These are phyloP conservation scores for Auricularia sp. DNA, from an alignment of 768 basidiomycete species.

Conservation along the genomic window DNA sequence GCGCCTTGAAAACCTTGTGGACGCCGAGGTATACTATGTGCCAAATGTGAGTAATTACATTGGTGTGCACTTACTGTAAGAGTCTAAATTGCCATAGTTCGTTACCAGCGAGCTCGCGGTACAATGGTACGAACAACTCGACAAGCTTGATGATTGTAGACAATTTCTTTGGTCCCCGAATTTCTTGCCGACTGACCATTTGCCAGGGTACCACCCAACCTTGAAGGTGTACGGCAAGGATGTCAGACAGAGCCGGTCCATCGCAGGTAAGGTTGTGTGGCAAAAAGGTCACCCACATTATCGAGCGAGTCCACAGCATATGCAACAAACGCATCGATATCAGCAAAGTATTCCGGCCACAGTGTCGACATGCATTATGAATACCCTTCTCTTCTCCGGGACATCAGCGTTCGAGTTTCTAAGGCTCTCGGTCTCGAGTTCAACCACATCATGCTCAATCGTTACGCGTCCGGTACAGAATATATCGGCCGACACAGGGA, in stretches of 20 bases:
- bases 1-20: slow-evolving; percentile 7
- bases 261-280: slow-evolving; percentile 13
- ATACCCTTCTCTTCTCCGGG: slow-evolving; percentile 22
- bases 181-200: background rate
- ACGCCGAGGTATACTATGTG: slow-evolving; percentile 16
- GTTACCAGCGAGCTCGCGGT: slow-evolving; percentile 16
- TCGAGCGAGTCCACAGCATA: slow-evolving; percentile 18
- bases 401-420: slow-evolving; percentile 23
- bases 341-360: slow-evolving; percentile 27
- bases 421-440: slow-evolving; percentile 22
- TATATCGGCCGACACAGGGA: slow-evolving; percentile 21
- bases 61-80: background rate
- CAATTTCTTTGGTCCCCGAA: background rate
- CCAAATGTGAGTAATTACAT: slow-evolving; percentile 8
- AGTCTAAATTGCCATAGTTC: slow-evolving; percentile 13
- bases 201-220: slow-evolving; percentile 28
- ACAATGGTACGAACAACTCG: slow-evolving; percentile 23
- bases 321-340: slow-evolving; percentile 19
- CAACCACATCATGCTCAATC: slow-evolving; percentile 33
- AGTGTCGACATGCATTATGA: slow-evolving; percentile 25
- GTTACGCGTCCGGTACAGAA: slow-evolving; percentile 27
- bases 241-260: slow-evolving; percentile 27
- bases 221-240: slow-evolving; percentile 31
- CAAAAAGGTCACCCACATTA: background rate
- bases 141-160: slow-evolving; percentile 25